These are phyloP conservation scores for Fusarium sp. DNA, from an alignment of 2,329 filamentous ascomycete species.

Conservation along the genomic window DNA sequence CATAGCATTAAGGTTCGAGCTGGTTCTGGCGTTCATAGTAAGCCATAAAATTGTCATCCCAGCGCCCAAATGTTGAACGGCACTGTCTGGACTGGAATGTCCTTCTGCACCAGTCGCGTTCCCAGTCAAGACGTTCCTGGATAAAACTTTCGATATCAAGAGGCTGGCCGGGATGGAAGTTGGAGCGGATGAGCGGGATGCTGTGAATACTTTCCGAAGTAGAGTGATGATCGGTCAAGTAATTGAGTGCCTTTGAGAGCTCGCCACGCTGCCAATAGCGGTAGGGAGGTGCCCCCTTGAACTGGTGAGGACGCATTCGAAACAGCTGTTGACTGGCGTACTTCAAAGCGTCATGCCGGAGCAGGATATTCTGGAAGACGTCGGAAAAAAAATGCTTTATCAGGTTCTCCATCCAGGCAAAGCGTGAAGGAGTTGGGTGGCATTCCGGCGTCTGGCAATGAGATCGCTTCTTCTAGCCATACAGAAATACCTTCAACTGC, in stretches of 20 bases:
- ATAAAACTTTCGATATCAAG: not conserved
- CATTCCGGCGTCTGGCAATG: not conserved
- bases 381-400: not conserved
- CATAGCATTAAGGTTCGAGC: too few relatives aligned
- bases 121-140: not conserved
- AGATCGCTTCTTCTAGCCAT: not conserved
- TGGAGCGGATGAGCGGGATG: not conserved
- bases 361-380: not conserved
- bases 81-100: not conserved
- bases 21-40: not conserved
- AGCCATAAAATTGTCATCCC: not conserved
- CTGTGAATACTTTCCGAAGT: not conserved
- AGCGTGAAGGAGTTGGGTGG: not conserved
- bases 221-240: not conserved
- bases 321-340: not conserved
- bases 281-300: not conserved
- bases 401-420: not conserved
- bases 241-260: not conserved
- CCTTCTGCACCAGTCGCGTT: accelerated
- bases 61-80: not conserved
- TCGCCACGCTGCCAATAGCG: not conserved
- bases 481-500: not conserved
- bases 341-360: not conserved
- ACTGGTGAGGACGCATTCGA: not conserved
- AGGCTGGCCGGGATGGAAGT: not conserved